Evolutionary conservation across 2,329 filamentous ascomycete genomes (phyloP), one percentile per base, ranked within the genome.

Genomic region (Penicillium freii): DNA sequence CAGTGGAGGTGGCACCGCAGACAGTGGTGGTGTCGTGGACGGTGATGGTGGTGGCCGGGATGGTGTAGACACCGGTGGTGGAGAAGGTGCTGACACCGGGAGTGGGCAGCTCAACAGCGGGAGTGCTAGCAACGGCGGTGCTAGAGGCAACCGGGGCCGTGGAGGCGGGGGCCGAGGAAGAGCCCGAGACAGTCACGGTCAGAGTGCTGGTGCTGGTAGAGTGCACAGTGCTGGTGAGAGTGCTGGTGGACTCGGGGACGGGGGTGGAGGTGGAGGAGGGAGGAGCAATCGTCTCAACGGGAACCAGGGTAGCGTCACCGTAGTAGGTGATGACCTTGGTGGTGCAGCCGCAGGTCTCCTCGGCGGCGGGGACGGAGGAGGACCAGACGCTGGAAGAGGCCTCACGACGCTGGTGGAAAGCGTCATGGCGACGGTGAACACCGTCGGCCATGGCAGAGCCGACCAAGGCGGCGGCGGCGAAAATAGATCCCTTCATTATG

Each of bases 401-500:
- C 55, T 59, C 57, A 21, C 75, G 75, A 68, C 86, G 86, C 64
- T 87, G 82, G 78, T 91, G 86, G 68, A 77, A 71, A 64, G 81
- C 76, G 68, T 81, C 77, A 67, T 80, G 77, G 63, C 72, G 75
- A 78, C 86, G 74, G 80, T 79, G 69, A 78, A 81, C 73, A 83
- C 76, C 71, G 79, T 85, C 75, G 80, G 87, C 78, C 60, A 78
- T 76, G 78, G 81, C 75, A 54, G 79, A 78, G 66, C 78, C 78
- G 62, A 81, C 73, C 47, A 81, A 68, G 58, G 77, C 77, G 60
- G 79, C 80, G 61, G 78, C 80, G 64, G 87, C 84, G 69, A 90
- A 76, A 71, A 89, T 74, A 71, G 82, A 81, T 71, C 82, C 86
- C 88, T 90, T 94, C 90, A 94, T 94, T 42, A 72, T 88, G 79